Conservation (phyloP, 2,329 filamentous ascomycete genomes). For the Trichoderma cornu-damae region DNA sequence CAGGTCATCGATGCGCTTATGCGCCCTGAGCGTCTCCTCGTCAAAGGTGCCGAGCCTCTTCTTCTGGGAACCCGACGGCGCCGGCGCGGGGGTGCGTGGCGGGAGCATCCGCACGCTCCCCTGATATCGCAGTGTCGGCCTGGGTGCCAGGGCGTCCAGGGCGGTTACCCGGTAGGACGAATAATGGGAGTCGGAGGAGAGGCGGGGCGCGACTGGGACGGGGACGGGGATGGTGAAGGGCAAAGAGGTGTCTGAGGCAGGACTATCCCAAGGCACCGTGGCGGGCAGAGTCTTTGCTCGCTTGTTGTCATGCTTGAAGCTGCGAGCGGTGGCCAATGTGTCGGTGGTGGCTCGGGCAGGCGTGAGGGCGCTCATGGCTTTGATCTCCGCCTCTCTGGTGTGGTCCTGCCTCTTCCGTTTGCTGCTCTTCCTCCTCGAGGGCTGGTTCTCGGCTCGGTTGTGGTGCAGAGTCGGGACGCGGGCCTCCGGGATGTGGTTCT, state of each 20-base stretch:
- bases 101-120: constrained; percentile 56
- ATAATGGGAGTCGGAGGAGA: constrained; percentile 70
- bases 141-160: constrained; percentile 75
- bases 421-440: constrained; percentile 65
- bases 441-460: constrained; percentile 54
- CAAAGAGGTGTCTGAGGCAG: constrained; percentile 68
- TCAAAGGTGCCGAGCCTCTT: constrained; percentile 53
- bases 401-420: constrained; percentile 72
- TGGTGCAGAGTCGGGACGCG: constrained; percentile 51
- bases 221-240: constrained; percentile 68
- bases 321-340: constrained; percentile 56
- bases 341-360: constrained; percentile 60
- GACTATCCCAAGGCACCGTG: constrained; percentile 52
- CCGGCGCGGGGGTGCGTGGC: constrained; percentile 41
- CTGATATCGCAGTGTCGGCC: constrained; percentile 74
- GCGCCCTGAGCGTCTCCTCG: constrained; percentile 55
- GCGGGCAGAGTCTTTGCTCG: constrained; percentile 53
- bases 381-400: constrained; percentile 80
- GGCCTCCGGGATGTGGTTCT: constrained; percentile 25
- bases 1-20: constrained; percentile 62
- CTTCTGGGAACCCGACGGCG: constrained; percentile 47
- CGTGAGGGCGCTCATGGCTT: constrained; percentile 69
- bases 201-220: constrained; percentile 69
- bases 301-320: constrained; percentile 55
- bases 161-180: constrained; percentile 72